These are phyloP conservation scores for Solanum chacoense DNA, from an alignment of 305 asterid species.

Conservation along the genomic window DNA sequence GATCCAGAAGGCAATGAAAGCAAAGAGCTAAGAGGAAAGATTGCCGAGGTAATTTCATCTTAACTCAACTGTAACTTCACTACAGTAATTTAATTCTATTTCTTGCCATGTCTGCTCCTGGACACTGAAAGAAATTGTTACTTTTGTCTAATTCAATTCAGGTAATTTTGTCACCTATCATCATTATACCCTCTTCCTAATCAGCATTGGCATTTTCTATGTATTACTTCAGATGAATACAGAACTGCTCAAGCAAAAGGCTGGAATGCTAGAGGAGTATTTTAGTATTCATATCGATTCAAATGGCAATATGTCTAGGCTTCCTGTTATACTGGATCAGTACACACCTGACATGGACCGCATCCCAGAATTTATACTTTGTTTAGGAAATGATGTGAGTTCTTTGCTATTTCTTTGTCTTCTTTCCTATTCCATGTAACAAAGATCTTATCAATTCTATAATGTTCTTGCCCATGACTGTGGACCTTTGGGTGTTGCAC, in stretches of 20 bases:
- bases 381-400: slow-evolving; percentile 97
- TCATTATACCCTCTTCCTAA: neutral
- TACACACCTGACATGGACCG: slow-evolving; percentile 98
- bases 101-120: neutral
- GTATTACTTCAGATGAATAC: slow-evolving; percentile 53
- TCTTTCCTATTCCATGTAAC: neutral
- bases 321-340: slow-evolving; percentile 91
- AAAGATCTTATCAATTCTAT: neutral
- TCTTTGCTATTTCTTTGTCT: slow-evolving; percentile 8
- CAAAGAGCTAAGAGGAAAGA: slow-evolving; percentile 63
- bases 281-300: slow-evolving; percentile 60
- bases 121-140: neutral
- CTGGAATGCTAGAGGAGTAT: slow-evolving; percentile 83
- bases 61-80: neutral
- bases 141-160: neutral
- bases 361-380: slow-evolving; percentile 83
- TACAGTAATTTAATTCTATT: neutral
- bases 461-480: neutral
- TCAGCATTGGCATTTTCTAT: neutral
- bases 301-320: slow-evolving; percentile 68
- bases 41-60: slow-evolving; percentile 52
- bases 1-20: slow-evolving; percentile 47
- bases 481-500: neutral
- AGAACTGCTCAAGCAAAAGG: slow-evolving; percentile 59
- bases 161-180: neutral